These are phyloP conservation scores for Phellopilus nigrolimitatus DNA, from an alignment of 1,284 basidiomycete species.

Conservation along the genomic window DNA sequence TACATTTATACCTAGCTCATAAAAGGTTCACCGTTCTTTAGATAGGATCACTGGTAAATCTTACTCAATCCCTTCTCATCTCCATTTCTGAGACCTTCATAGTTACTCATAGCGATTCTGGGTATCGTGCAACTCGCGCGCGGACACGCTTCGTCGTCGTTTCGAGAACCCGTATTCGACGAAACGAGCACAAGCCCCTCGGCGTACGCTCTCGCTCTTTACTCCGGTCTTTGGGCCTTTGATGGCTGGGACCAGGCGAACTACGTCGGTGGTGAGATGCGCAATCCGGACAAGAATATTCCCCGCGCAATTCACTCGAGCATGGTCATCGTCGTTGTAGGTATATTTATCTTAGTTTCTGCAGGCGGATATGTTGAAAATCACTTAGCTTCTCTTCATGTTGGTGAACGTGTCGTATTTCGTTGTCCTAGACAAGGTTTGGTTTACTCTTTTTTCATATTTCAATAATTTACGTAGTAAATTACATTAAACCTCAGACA, in stretches of 20 bases:
- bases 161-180: slow-evolving; percentile 64
- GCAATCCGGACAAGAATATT: slow-evolving; percentile 79
- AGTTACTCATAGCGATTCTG: slow-evolving; percentile 68
- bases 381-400: slow-evolving; percentile 64
- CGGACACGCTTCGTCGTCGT: slow-evolving; percentile 61
- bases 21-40: slow-evolving; percentile 25
- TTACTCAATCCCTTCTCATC: not conserved
- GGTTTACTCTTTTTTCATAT: slow-evolving; percentile 30
- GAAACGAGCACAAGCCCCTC: slow-evolving; percentile 77
- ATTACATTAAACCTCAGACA: slow-evolving; percentile 31
- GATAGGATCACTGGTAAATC: slow-evolving; percentile 55
- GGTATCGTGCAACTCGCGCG: slow-evolving; percentile 71
- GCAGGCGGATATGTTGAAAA: not conserved
- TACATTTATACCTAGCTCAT: slow-evolving; percentile 7
- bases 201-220: slow-evolving; percentile 88
- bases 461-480: not conserved
- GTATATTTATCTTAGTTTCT: slow-evolving; percentile 24
- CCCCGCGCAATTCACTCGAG: slow-evolving; percentile 87
- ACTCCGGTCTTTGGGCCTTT: slow-evolving; percentile 94
- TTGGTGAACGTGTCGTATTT: slow-evolving; percentile 90
- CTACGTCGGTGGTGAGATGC: slow-evolving; percentile 92
- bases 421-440: slow-evolving; percentile 80
- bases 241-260: slow-evolving; percentile 92
- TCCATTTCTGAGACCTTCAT: slow-evolving; percentile 10
- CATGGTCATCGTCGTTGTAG: slow-evolving; percentile 72